Percentiles rank a stretch among this genome's conserved stretches.
phyloP scores from a whole-genome alignment of 768 basidiomycete genomes.

The Phanerochaete carnosa region DNA sequence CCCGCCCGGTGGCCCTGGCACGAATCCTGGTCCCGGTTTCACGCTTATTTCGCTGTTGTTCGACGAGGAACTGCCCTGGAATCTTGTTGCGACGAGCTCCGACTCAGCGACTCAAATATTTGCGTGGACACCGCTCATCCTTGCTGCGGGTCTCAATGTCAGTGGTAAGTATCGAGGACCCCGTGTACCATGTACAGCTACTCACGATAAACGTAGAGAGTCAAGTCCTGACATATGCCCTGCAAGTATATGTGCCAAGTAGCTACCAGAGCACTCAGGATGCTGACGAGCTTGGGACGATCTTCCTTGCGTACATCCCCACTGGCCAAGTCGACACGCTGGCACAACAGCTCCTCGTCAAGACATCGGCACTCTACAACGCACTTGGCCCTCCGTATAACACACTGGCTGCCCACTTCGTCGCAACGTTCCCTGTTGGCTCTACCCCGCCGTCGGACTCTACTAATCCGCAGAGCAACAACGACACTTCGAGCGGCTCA shows the following conservation, averaged over 20 bases:
- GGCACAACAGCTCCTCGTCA: conserved; percentile 58
- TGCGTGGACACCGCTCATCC: conserved; percentile 55
- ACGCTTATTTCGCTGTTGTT: conserved; percentile 66
- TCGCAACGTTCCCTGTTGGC: conserved; percentile 60
- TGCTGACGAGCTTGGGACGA: conserved; percentile 52
- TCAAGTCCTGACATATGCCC: conserved; percentile 47
- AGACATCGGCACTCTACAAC: conserved; percentile 63
- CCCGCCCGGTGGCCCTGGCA: conserved; percentile 29
- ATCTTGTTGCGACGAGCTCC: conserved; percentile 54
- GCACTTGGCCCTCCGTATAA: conserved; percentile 39
- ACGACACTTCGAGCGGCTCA: conserved; percentile 18
- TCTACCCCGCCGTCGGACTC: conserved; percentile 32
- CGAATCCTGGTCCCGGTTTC: conserved; percentile 28
- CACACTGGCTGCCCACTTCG: conserved; percentile 64
- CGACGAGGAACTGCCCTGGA: conserved; percentile 58
- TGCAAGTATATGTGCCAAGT: conserved; percentile 68
- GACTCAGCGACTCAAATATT: conserved; percentile 77
- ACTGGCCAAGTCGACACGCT: conserved; percentile 51
- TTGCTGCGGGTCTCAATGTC: conserved; percentile 44
- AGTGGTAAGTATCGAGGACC: conserved; percentile 31
- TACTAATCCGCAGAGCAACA: background rate
- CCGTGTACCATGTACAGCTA: conserved; percentile 23
- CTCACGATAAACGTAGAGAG: conserved; percentile 27
- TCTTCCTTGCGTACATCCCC: conserved; percentile 73
- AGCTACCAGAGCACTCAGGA: conserved; percentile 50